Evolutionary conservation across 2,329 filamentous ascomycete species (phyloP).

Genomic region (Botrytis paeoniae): DNA sequence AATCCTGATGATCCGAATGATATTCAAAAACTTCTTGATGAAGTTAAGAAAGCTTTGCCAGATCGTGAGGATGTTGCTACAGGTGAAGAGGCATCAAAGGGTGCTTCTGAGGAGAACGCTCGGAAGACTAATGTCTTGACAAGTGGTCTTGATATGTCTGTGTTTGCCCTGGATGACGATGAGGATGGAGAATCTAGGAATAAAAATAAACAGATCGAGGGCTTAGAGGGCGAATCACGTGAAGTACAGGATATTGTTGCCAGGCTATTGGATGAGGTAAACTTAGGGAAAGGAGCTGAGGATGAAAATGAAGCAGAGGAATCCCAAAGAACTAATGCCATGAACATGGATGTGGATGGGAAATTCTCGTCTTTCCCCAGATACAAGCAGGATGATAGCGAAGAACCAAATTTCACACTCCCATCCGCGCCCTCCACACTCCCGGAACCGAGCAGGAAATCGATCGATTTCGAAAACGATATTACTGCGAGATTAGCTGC

Average conservation of each 20-base stretch:
- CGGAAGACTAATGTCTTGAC: constrained; percentile 39
- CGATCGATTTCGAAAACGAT: constrained; percentile 33
- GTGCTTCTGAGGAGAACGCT: not conserved
- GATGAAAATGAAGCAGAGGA: constrained; percentile 10
- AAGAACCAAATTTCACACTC: constrained; percentile 22
- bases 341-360: not conserved
- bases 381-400: not conserved
- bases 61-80: constrained; percentile 9
- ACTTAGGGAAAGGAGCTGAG: constrained; percentile 27
- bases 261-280: constrained; percentile 35
- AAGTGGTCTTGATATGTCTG: constrained; percentile 35
- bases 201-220: constrained; percentile 40
- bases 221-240: constrained; percentile 31
- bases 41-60: constrained; percentile 31
- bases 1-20: constrained; percentile 35
- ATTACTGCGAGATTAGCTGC: constrained; percentile 36
- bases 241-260: constrained; percentile 36
- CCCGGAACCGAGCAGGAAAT: constrained; percentile 26
- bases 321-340: no score
- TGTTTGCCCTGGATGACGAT: constrained; percentile 43
- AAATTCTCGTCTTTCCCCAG: not conserved
- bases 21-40: constrained; percentile 33
- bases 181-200: constrained; percentile 42
- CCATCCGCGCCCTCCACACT: constrained; percentile 33
- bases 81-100: not conserved